phyloP scores from a whole-genome alignment of 2,329 filamentous ascomycete genomes.

The Colletotrichum liriopes region DNA sequence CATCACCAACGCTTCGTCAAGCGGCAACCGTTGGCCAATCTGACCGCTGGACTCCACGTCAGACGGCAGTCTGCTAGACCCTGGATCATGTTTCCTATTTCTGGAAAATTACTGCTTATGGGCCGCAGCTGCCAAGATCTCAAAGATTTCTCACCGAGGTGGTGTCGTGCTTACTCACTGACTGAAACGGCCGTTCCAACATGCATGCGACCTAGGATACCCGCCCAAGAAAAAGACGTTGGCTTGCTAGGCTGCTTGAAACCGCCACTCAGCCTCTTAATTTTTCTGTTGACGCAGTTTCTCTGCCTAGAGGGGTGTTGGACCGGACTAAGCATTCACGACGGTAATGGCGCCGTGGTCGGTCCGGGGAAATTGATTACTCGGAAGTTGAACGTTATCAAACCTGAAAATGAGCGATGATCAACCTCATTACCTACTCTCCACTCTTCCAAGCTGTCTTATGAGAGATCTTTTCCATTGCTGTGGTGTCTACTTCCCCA shows the following conservation, averaged over 20 bases:
- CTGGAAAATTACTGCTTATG: not conserved
- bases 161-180: not conserved
- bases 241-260: not conserved
- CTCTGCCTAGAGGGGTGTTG: not conserved
- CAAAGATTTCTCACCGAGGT: too few species aligned
- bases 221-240: not conserved
- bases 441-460: not conserved
- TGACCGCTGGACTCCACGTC: not conserved
- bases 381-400: not conserved
- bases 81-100: not conserved
- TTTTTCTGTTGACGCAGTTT: not conserved
- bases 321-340: too few species aligned
- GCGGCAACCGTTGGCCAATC: not conserved
- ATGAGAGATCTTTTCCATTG: not conserved
- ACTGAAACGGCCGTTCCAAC: not conserved
- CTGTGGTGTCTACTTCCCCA: not conserved
- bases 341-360: not conserved
- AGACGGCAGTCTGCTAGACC: not conserved
- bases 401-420: not conserved
- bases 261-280: not conserved
- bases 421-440: too few species aligned
- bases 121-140: slow-evolving; percentile 4
- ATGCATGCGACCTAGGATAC: not conserved
- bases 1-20: too few species aligned
- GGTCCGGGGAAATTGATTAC: not conserved